A percentile compares a stretch with the other conserved stretches of the same genome.
These are phyloP conservation scores for Diatrype stigma DNA, from an alignment of 2,329 filamentous ascomycete genomes.

Conservation along the genomic window DNA sequence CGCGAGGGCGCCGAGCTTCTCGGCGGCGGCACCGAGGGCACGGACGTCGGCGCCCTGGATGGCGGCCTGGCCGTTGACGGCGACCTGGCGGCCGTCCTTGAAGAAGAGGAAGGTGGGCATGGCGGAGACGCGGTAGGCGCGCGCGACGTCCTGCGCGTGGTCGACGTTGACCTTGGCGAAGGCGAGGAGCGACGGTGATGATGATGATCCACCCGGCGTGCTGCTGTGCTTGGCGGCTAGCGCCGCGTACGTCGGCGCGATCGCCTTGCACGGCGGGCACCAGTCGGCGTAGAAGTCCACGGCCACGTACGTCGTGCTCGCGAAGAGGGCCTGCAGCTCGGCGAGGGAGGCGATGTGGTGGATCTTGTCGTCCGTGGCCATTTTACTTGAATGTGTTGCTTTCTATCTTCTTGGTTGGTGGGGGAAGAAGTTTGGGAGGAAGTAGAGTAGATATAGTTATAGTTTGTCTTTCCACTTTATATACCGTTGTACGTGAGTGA, in stretches of 20 bases:
- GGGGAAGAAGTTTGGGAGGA: too few relatives aligned
- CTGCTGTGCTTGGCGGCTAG: conserved; percentile 37
- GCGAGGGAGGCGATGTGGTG: conserved; percentile 37
- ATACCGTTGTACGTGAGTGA: too few relatives aligned
- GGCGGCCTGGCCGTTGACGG: conserved; percentile 32
- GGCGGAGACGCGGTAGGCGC: conserved; percentile 46
- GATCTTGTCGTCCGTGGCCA: conserved; percentile 10
- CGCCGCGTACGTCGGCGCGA: conserved; percentile 50
- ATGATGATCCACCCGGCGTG: conserved; percentile 35
- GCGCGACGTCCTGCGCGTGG: conserved; percentile 44
- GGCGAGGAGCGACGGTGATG: too few relatives aligned
- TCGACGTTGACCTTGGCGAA: conserved; percentile 61
- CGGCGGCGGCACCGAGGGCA: conserved; percentile 27
- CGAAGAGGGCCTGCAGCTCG: conserved; percentile 47
- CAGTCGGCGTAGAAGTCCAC: conserved; percentile 57
- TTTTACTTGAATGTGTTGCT: neutral
- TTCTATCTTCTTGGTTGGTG: too few relatives aligned
- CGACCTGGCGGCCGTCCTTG: conserved; percentile 45
- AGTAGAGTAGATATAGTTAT: too few relatives aligned
- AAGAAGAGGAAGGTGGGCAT: conserved; percentile 61
- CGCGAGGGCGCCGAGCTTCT: conserved; percentile 33
- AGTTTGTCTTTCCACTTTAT: too few relatives aligned
- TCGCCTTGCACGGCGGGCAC: conserved; percentile 59
- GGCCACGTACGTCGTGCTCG: conserved; percentile 45
- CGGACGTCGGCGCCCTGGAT: conserved; percentile 34